Base-by-base conservation (phyloP, 1,284 basidiomycete genomes). In the Sphagnurus paluster region DNA sequence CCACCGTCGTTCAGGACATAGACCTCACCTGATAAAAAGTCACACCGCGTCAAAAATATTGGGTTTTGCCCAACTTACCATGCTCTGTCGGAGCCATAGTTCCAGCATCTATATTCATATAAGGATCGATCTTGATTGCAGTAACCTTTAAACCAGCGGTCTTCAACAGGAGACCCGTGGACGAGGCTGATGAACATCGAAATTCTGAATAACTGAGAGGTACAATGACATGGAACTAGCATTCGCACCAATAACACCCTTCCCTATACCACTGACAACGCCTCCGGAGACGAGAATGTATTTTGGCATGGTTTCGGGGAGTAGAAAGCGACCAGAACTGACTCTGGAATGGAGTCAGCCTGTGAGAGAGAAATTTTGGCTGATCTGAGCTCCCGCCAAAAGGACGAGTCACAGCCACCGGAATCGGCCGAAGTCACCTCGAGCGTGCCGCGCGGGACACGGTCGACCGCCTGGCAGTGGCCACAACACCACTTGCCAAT, bases 51-150 rank as follows among this genome's bases (percentile, higher is more conserved):
- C 28, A 23, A 38, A 28, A 33, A 7, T 25, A 29, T 21, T 36
- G 32, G 23, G 23, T 32, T 16, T 13, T 30, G 46, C 9, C 21
- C 17, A 42, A 52, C 82, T 76, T 65, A 90, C 94, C 97, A 67
- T 99, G 96, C 70, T 99, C 96, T 26, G 94, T 97, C 10, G 96
- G 97, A 33, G 93, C 83, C 96, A 99, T 99, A 24, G 96, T 98
- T 34, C 97, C 97, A 28, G 96, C 97, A 79, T 99, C 96, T 61
- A 99, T 98, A 75, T 99, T 99, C 95, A 99, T 98, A 66, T 99
- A 99, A 17, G 96, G 96, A 69, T 99, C 96, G 60, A 99, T 98
- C 75, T 99, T 99, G 78, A 99, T 98, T 20, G 97, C 90, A 2
- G 97, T 99, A 61, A 98, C 96, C 69, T 94, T 96, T 55, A 97